phyloP scores from a whole-genome alignment of 805 yeast species.

The Blastobotrys attinorum region DNA sequence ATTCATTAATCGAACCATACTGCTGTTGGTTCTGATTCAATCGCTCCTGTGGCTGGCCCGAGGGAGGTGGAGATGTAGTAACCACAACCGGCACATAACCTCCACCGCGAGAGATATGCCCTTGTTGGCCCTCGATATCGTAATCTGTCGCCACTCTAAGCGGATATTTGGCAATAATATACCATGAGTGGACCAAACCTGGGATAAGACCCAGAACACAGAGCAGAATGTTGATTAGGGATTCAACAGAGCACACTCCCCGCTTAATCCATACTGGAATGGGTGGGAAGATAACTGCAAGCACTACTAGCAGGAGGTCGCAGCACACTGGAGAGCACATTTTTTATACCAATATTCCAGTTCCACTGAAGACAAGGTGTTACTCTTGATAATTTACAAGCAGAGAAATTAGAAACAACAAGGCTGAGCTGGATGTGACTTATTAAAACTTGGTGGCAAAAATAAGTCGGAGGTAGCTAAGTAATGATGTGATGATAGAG shows the following conservation, averaged over 20 bases:
- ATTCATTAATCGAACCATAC: constrained; percentile 1
- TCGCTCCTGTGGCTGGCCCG: neutral
- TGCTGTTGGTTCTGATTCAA: neutral
- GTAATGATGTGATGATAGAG: no score
- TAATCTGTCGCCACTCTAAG: constrained; percentile 23
- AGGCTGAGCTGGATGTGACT: no score
- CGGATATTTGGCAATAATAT: constrained; percentile 70
- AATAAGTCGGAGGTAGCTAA: no score
- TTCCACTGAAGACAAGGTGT: neutral
- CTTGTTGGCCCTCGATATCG: constrained; percentile 17
- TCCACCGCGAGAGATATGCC: constrained; percentile 2
- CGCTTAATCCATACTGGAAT: constrained; percentile 67
- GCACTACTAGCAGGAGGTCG: constrained; percentile 59
- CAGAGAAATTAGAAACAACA: neutral
- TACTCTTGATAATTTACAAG: neutral
- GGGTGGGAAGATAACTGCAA: constrained; percentile 72
- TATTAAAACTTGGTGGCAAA: no score
- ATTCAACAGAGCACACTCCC: constrained; percentile 66
- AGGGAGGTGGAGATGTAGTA: neutral
- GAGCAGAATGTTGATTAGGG: constrained; percentile 57
- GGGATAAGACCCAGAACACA: constrained; percentile 69
- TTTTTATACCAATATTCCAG: no score
- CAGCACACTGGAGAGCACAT: constrained; percentile 26
- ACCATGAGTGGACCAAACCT: constrained; percentile 70
- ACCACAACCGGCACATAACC: constrained; percentile 1